These are phyloP conservation scores for Luzula sylvatica DNA, from an alignment of 176 grass and related monocot species.

Conservation along the genomic window DNA sequence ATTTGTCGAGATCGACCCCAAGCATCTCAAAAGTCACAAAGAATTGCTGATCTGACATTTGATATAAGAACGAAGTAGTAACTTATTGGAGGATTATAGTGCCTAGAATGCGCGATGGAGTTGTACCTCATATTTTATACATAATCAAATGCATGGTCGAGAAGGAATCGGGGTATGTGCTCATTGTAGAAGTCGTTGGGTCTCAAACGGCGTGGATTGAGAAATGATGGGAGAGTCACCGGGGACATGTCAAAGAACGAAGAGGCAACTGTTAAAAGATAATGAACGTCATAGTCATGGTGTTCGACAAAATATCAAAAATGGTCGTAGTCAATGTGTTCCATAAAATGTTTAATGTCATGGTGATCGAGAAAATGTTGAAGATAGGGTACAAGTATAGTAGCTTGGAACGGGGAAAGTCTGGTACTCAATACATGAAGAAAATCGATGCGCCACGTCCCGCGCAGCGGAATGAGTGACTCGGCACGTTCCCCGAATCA, in stretches of 20 bases:
- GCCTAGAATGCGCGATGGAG: background rate
- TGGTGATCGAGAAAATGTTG: too few species aligned
- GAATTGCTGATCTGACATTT: conserved; percentile 15
- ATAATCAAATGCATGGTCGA: conserved; percentile 16
- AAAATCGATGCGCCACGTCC: too few species aligned
- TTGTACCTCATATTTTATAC: background rate
- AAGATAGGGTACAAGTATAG: too few species aligned
- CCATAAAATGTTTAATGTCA: too few species aligned
- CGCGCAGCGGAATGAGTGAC: too few species aligned
- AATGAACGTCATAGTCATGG: too few species aligned
- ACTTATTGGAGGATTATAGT: conserved; percentile 16
- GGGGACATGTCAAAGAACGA: background rate
- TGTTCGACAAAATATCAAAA: too few species aligned
- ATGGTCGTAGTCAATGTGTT: too few species aligned
- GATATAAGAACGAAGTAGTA: conserved; percentile 10
- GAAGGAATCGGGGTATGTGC: background rate
- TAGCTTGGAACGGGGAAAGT: too few species aligned
- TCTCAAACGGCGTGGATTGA: background rate
- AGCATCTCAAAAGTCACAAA: conserved; percentile 10
- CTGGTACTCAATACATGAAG: too few species aligned
- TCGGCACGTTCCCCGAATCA: too few species aligned
- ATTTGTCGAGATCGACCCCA: background rate
- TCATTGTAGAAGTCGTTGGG: conserved; percentile 13
- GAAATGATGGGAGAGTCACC: conserved; percentile 24
- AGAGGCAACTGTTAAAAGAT: conserved; percentile 1